Evolutionary conservation across 2,329 filamentous ascomycete species (phyloP).

Genomic region (Onygenales sp.): DNA sequence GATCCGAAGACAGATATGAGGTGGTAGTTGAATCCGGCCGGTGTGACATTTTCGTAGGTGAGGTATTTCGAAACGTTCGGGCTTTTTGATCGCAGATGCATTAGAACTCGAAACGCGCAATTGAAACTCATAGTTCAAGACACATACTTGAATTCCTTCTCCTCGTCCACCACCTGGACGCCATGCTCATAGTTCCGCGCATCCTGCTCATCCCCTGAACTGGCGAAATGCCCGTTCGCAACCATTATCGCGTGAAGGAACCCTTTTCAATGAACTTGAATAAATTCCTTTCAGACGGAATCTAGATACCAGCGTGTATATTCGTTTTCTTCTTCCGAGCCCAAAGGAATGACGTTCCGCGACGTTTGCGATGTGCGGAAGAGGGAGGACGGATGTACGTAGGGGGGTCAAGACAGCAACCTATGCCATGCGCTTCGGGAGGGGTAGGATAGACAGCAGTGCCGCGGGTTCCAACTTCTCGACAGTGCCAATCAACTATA

Average conservation of each 20-base stretch:
- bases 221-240: conserved; percentile 38
- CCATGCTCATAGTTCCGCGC: conserved; percentile 66
- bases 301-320: not conserved
- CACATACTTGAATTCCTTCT: conserved; percentile 90
- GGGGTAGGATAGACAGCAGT: not conserved
- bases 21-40: conserved; percentile 97
- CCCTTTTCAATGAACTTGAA: not conserved
- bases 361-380: not conserved
- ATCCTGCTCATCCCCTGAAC: conserved; percentile 28
- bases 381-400: not conserved
- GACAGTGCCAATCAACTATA: not conserved
- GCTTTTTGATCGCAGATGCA: conserved; percentile 36
- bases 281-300: not conserved
- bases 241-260: conserved; percentile 28
- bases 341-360: not conserved
- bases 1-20: conserved; percentile 98
- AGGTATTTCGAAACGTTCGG: conserved; percentile 74
- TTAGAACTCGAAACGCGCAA: not conserved
- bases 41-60: conserved; percentile 65
- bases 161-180: conserved; percentile 92
- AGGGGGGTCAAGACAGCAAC: not conserved
- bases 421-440: not conserved
- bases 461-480: not conserved
- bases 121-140: not conserved
- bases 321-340: not conserved